phyloP scores from a whole-genome alignment of 148 eudicot species.

The Nepenthes gracilis region DNA sequence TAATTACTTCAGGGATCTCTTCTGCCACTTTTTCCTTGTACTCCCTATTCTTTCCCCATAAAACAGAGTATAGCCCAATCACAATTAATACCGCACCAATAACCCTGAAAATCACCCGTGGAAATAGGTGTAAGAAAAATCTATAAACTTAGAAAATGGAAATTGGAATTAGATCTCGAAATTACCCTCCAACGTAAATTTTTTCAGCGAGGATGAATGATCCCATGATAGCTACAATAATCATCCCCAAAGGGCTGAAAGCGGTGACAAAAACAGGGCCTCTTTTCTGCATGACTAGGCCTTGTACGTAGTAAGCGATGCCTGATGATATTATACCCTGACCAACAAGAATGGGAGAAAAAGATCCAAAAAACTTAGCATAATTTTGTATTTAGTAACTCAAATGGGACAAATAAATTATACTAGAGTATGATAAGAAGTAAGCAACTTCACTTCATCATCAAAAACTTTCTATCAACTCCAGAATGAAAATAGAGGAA shows the following conservation, averaged over 20 bases:
- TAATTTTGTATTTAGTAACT: not conserved
- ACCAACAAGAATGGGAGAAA: not conserved
- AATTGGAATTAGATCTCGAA: not conserved
- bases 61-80: constrained; percentile 12
- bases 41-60: constrained; percentile 22
- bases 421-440: no score
- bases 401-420: no score
- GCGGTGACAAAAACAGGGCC: constrained; percentile 96
- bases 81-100: constrained; percentile 13
- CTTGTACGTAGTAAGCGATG: constrained; percentile 92
- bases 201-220: constrained; percentile 91
- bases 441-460: no score
- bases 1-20: constrained; percentile 4
- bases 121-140: not conserved
- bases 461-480: no score
- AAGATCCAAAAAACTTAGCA: no score
- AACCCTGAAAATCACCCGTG: constrained; percentile 1
- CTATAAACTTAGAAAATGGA: not conserved
- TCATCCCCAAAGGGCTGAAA: constrained; percentile 96
- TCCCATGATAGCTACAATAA: constrained; percentile 94
- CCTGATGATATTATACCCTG: constrained; percentile 56
- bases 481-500: no score
- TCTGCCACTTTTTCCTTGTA: constrained; percentile 12
- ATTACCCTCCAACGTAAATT: constrained; percentile 73
- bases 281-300: constrained; percentile 78